Evolutionary conservation across 768 basidiomycete species (phyloP), one percentile per base, ranked within the genome.

Genomic region (Suillus bovinus): DNA sequence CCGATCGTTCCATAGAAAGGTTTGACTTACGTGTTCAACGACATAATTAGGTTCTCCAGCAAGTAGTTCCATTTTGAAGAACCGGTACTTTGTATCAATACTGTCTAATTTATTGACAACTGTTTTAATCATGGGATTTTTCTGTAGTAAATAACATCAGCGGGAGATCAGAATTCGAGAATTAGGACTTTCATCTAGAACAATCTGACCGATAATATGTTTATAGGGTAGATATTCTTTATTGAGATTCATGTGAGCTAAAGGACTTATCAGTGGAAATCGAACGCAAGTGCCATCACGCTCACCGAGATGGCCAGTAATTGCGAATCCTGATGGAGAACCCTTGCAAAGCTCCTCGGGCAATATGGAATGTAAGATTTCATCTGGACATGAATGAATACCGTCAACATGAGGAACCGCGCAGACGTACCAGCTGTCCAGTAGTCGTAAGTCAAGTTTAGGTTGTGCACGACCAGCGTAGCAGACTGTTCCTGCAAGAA

Each of bases 61-160:
- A 44, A 99, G 80, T 7, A 99, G 80, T 68, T 99, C 97, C 97
- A 99, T 99, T 68, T 91, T 82, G 74, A 99, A 99, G 66, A 95
- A 90, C 22, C 97, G 87, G 73, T 95, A 99, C 71, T 89, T 81
- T 31, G 81, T 86, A 70, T 94, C 86, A 59, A 98, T 98, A 42
- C 76, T 86, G 66, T 96, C 86, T 39, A 97, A 78, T 75, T 99
- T 99, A 79, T 99, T 98, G 44, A 99, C 95, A 3, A 99, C 94
- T 0, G 96, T 99, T 68, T 82, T 83, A 44, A 96, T 80, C 27
- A 77, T 77, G 24, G 83, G 82, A 72, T 94, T 95, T 92, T 99
- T 99, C 95, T 97, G 66, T 10, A 47, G 4, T 16, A 34, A 39
- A 36, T 56, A 6, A 11, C 36, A 49, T 75, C 33, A 68, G 57